These are phyloP conservation scores for Kluyveromyces wickerhamii DNA, from an alignment of 805 yeast genomes.

Conservation along the genomic window DNA sequence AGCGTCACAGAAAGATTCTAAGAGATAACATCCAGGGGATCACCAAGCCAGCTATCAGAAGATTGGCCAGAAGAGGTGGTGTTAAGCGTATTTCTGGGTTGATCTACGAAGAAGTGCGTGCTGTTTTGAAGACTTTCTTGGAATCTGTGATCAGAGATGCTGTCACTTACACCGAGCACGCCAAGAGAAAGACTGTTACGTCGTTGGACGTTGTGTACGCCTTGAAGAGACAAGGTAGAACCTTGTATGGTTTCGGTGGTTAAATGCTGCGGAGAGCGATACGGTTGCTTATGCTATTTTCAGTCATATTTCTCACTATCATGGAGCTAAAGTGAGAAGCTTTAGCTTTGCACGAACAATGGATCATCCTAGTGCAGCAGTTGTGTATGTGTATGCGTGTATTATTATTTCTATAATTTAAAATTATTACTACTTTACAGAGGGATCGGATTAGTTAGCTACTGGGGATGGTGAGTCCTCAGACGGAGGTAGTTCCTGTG, in stretches of 20 bases:
- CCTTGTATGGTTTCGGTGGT: conserved; percentile 99
- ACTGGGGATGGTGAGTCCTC: too few relatives aligned
- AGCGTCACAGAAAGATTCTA: conserved; percentile 98
- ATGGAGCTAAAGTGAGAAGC: too few relatives aligned
- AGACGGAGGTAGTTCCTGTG: too few relatives aligned
- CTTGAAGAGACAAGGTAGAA: conserved; percentile 99
- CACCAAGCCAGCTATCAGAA: conserved; percentile 98
- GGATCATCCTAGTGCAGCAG: too few relatives aligned
- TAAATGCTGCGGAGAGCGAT: conserved; percentile 38
- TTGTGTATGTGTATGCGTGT: too few relatives aligned
- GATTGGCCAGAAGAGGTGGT: conserved; percentile 99
- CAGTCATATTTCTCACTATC: neutral
- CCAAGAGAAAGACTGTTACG: conserved; percentile 99
- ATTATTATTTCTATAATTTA: too few relatives aligned
- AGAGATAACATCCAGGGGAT: conserved; percentile 99
- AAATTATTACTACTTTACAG: too few relatives aligned
- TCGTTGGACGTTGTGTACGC: conserved; percentile 98
- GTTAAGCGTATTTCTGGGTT: conserved; percentile 98
- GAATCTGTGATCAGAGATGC: conserved; percentile 98
- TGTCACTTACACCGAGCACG: conserved; percentile 98
- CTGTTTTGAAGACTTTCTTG: conserved; percentile 87
- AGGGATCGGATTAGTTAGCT: too few relatives aligned
- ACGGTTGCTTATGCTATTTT: neutral
- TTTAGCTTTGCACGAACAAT: too few relatives aligned
- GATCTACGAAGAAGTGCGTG: conserved; percentile 97